Evolutionary conservation across 495 filamentous ascomycete genomes (phyloP), one percentile per base, ranked within the genome.

Genomic region (Penicillium silybi): DNA sequence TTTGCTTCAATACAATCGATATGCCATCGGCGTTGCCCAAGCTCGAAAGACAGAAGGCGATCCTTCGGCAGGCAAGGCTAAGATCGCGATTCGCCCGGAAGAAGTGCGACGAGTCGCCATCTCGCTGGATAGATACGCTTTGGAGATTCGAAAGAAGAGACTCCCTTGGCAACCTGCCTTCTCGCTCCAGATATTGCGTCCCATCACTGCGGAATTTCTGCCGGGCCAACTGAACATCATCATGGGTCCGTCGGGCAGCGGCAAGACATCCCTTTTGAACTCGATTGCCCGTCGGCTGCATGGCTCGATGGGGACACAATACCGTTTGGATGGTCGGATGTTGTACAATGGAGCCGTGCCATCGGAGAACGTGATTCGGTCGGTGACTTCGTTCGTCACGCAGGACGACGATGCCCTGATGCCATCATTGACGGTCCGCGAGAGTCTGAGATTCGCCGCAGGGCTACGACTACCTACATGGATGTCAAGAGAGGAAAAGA

Each of bases 321-420:
- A 88, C 53, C 68, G 59, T 10, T 66, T 76, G 0, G 69, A 66
- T 19, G 85, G 86, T 1, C 74, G 73, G 20, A 80, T 90, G 71
- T 66, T 75, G 3, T 86, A 88, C 66, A 88, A 89, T 61, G 83
- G 81, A 2, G 77, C 84, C 10, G 66, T 80, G 4, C 84, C 85
- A 8, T 85, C 83, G 0, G 72, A 82, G 20, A 72, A 74, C 6
- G 85, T 89, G 4, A 73, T 88, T 20, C 78, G 80, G 20, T 87
- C 85, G 9, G 73, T 88, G 10, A 86, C 82, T 32, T 88, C 86
- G 3, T 90, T 86, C 52, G 86, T 90, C 16, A 86, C 83, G 17
- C 85, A 90, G 54, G 86, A 89, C 50, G 86, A 90, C 48, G 85
- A 88, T 61, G 85, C 84, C 7, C 69, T 90, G 9, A 73, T 89